Percentiles rank a stretch among this genome's conserved stretches.
Evolutionary conservation across 129 eudicot genomes (phyloP).

Genomic region (sunflower (Helianthus annuus)): DNA sequence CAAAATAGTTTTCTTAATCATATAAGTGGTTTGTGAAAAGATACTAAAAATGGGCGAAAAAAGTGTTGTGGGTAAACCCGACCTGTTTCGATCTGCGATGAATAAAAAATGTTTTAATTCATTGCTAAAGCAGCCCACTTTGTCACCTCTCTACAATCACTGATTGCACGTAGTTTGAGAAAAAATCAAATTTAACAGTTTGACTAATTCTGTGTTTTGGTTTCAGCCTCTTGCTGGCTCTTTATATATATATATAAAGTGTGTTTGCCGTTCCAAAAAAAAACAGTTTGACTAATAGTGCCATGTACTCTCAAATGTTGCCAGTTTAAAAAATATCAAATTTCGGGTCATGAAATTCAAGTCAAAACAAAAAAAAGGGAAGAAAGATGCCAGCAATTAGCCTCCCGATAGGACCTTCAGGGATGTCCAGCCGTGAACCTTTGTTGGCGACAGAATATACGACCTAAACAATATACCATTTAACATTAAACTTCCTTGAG

Average conservation of each 20-base stretch:
- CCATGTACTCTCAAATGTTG: too few species aligned
- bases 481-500: constrained; percentile 8
- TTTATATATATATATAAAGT: too few species aligned
- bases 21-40: background rate
- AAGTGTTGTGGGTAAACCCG: background rate
- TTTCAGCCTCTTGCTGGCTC: too few species aligned
- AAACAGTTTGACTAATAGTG: too few species aligned
- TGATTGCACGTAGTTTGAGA: background rate
- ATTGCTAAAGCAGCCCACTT: background rate
- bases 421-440: constrained; percentile 79
- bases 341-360: background rate
- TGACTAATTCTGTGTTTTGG: too few species aligned
- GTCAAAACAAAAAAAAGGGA: background rate
- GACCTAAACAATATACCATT: constrained; percentile 45
- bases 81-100: background rate
- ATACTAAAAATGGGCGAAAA: background rate
- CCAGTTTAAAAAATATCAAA: background rate
- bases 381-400: constrained; percentile 69
- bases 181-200: background rate
- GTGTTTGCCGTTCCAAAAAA: too few species aligned
- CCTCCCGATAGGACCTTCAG: constrained; percentile 96
- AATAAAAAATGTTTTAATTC: background rate
- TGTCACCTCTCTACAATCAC: background rate
- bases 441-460: constrained; percentile 81
- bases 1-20: background rate